Conservation (phyloP, 768 basidiomycete genomes). For the Dictyophora rubrovolvata region DNA sequence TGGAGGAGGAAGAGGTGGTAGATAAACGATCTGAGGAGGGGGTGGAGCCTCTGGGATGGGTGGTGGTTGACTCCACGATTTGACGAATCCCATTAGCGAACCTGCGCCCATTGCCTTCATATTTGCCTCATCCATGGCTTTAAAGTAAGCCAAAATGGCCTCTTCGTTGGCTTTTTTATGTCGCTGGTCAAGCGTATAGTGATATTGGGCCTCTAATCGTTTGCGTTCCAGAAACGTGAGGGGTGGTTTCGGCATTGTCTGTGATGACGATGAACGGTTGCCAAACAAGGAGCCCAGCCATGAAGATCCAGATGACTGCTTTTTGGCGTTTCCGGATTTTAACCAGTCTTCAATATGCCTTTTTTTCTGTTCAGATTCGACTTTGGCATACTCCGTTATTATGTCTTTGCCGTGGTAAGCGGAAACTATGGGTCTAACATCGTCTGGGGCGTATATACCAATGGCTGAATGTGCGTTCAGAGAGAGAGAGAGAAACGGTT, state of each 20-base stretch:
- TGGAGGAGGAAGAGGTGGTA: background rate
- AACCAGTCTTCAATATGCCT: slow-evolving; percentile 73
- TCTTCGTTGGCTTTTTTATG: slow-evolving; percentile 3
- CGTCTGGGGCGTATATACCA: slow-evolving; percentile 78
- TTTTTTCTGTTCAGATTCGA: slow-evolving; percentile 75
- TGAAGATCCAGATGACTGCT: background rate
- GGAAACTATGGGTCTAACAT: slow-evolving; percentile 80
- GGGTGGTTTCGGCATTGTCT: background rate
- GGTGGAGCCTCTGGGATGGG: background rate
- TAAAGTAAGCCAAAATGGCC: background rate
- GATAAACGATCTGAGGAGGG: background rate
- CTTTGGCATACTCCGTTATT: slow-evolving; percentile 77
- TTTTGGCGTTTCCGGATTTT: slow-evolving; percentile 20
- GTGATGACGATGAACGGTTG: background rate
- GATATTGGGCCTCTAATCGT: slow-evolving; percentile 1
- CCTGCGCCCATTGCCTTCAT: slow-evolving; percentile 4
- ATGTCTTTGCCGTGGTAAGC: slow-evolving; percentile 85
- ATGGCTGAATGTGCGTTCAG: slow-evolving; percentile 48
- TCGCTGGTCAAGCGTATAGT: background rate
- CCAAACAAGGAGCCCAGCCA: background rate
- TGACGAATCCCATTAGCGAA: background rate
- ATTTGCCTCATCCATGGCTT: slow-evolving; percentile 3
- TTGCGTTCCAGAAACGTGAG: slow-evolving; percentile 1
- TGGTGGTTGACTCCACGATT: background rate
- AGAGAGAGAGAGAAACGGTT: background rate